Conservation (phyloP, 2,329 filamentous ascomycete genomes). For the Eurotiales sp. region DNA sequence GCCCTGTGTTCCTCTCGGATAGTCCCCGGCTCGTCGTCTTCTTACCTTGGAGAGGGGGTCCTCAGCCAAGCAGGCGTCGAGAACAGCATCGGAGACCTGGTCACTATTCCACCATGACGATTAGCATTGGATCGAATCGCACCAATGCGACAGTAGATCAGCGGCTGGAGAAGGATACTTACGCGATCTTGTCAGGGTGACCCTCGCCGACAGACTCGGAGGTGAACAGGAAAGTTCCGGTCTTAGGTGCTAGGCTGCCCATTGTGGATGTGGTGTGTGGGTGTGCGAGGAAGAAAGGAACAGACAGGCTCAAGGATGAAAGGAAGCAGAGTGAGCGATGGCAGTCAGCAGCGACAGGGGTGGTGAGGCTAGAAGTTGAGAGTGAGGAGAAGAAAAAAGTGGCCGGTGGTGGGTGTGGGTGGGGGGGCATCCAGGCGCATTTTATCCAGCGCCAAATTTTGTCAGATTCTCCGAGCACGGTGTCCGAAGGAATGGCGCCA, state of each 20-base stretch:
- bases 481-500: constrained; percentile 16
- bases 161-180: constrained; percentile 26
- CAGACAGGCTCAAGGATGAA: too few relatives aligned
- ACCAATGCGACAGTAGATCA: background rate
- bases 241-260: constrained; percentile 50
- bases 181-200: constrained; percentile 94
- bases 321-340: too few relatives aligned
- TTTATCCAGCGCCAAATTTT: constrained; percentile 14
- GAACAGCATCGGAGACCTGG: constrained; percentile 96
- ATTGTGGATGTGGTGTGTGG: constrained; percentile 48
- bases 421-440: constrained; percentile 24
- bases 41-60: constrained; percentile 89
- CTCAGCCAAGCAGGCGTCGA: constrained; percentile 93
- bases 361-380: too few relatives aligned
- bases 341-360: too few relatives aligned
- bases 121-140: background rate
- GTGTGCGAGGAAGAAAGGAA: constrained; percentile 19
- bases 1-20: background rate
- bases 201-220: constrained; percentile 88
- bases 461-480: constrained; percentile 15
- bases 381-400: constrained; percentile 25
- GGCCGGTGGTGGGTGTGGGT: too few relatives aligned
- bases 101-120: constrained; percentile 51
- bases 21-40: background rate
- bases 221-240: constrained; percentile 78